Conservation (phyloP, 345 rosid species). For the Salix dunnii region DNA sequence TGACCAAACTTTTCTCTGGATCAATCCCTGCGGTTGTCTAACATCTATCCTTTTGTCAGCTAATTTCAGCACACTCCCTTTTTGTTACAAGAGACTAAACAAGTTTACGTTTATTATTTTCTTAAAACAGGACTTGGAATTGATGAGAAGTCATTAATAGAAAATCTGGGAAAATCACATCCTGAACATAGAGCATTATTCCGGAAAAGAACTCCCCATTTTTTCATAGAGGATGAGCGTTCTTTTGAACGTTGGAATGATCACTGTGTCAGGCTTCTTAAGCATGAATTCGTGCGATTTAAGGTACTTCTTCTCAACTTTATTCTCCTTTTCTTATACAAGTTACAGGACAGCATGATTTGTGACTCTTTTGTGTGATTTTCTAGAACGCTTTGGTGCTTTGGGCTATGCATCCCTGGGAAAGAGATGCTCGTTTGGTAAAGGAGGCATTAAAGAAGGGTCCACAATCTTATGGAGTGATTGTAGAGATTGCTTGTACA, state of each 20-base stretch:
- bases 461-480: conserved; percentile 42
- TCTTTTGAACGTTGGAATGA: conserved; percentile 73
- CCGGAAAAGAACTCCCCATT: conserved; percentile 48
- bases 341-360: not conserved
- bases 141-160: conserved; percentile 65
- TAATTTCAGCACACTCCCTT: no score
- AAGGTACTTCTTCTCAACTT: conserved; percentile 38
- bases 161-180: conserved; percentile 50
- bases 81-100: not conserved
- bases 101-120: not conserved
- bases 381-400: conserved; percentile 63
- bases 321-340: not conserved
- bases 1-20: no score
- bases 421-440: conserved; percentile 82
- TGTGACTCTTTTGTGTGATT: not conserved
- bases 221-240: conserved; percentile 71
- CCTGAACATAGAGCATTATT: conserved; percentile 49
- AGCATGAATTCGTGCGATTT: conserved; percentile 72
- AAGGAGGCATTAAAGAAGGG: conserved; percentile 60
- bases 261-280: conserved; percentile 45
- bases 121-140: conserved; percentile 62
- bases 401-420: conserved; percentile 87
- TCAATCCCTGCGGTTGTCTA: no score
- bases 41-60: no score
- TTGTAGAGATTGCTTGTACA: conserved; percentile 76